Evolutionary conservation across 2,329 filamentous ascomycete species (phyloP).

Genomic region (Aschersonia sp.): DNA sequence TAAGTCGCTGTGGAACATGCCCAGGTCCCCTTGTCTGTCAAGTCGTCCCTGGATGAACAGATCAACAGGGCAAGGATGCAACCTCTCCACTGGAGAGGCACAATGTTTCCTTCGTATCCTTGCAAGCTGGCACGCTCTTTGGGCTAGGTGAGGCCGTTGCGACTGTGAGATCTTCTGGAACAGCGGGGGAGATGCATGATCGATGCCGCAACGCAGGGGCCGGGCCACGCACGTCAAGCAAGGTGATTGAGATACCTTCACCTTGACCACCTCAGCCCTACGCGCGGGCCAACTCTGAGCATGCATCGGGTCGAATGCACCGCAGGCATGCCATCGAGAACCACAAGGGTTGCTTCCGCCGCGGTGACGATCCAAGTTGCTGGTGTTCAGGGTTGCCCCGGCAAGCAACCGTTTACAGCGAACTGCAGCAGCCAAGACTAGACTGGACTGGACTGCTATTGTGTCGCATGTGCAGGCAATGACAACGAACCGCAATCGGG

Average conservation of each 20-base stretch:
- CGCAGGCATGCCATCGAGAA: slow-evolving; percentile 2
- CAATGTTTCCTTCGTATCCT: slow-evolving; percentile 1
- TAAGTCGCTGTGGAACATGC: neutral
- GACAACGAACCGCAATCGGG: too few species aligned
- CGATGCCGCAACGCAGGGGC: slow-evolving; percentile 1
- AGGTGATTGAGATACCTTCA: slow-evolving; percentile 5
- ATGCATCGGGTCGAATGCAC: slow-evolving; percentile 3
- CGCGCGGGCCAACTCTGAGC: slow-evolving; percentile 4
- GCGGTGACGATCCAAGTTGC: neutral
- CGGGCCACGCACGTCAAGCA: slow-evolving; percentile 3
- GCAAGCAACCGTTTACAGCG: neutral
- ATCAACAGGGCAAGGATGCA: neutral
- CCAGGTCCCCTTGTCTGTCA: neutral
- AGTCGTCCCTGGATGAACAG: neutral
- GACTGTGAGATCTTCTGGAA: slow-evolving; percentile 3
- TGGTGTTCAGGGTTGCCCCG: neutral
- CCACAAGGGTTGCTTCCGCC: neutral
- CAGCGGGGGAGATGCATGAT: slow-evolving; percentile 1
- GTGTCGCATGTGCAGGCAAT: too few species aligned
- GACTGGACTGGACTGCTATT: too few species aligned
- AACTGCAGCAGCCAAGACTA: neutral
- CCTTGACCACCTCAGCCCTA: slow-evolving; percentile 4
- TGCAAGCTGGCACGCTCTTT: slow-evolving; percentile 1
- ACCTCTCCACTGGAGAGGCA: neutral
- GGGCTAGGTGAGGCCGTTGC: slow-evolving; percentile 1